Percentiles rank a stretch among this genome's conserved stretches.
Conservation (phyloP, 345 rosid genomes). For the Pugionium dolabratum region DNA sequence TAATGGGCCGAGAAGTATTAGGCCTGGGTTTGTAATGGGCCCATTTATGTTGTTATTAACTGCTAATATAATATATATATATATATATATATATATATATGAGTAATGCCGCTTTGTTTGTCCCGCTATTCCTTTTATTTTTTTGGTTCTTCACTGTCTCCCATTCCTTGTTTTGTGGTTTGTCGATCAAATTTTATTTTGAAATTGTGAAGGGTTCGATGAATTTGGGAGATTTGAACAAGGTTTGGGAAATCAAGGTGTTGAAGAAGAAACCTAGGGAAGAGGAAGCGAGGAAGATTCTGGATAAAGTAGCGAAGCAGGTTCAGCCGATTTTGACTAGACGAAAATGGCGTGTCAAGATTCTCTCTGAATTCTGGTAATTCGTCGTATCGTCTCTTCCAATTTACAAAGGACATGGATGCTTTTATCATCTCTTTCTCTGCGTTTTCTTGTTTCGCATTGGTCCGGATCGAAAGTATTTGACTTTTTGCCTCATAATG, state of each 20-base stretch:
- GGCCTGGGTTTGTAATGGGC: no score
- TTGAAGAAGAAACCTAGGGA: slow-evolving; percentile 59
- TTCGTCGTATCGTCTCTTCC: no score
- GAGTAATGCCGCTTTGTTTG: no score
- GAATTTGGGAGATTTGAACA: slow-evolving; percentile 56
- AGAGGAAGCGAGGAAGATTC: slow-evolving; percentile 67
- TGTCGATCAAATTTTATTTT: neutral
- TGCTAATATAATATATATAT: no score
- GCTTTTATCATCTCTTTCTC: neutral
- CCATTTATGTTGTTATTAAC: no score
- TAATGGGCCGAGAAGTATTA: no score
- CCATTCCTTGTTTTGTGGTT: no score
- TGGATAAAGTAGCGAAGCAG: slow-evolving; percentile 65
- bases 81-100: no score
- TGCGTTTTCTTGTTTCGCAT: neutral
- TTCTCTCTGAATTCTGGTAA: slow-evolving; percentile 51
- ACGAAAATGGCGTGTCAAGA: slow-evolving; percentile 51
- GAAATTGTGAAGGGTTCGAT: neutral
- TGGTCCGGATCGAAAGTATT: neutral
- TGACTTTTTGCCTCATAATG: neutral
- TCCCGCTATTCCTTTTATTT: no score
- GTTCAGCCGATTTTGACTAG: slow-evolving; percentile 49
- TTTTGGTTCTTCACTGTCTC: no score
- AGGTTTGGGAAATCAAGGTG: slow-evolving; percentile 74
- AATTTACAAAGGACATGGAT: no score